A percentile compares a stretch with the other conserved stretches of the same genome.
Evolutionary conservation across 1,284 basidiomycete species (phyloP).

Genomic region (Ceratorhiza oryzae-sativae): DNA sequence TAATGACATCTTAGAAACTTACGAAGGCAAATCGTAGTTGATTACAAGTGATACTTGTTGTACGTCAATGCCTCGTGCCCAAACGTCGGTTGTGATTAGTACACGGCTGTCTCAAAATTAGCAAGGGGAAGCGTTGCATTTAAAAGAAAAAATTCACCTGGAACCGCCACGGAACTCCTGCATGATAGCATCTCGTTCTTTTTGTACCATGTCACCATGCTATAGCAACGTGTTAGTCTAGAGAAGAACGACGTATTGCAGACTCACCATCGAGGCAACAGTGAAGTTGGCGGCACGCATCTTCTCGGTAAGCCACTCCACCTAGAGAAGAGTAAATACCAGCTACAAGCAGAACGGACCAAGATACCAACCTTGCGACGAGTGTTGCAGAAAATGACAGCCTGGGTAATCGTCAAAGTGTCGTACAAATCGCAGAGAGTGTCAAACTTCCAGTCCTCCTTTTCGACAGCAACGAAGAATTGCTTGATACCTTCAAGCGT

Average conservation of each 20-base stretch:
- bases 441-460: slow-evolving; percentile 99
- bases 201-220: slow-evolving; percentile 98
- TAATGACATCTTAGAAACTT: slow-evolving; percentile 48
- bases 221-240: slow-evolving; percentile 46
- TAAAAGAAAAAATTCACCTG: slow-evolving; percentile 64
- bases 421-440: slow-evolving; percentile 98
- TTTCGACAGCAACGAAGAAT: slow-evolving; percentile 99
- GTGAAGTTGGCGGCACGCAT: slow-evolving; percentile 98
- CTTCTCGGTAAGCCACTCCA: slow-evolving; percentile 99
- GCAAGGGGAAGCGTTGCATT: not conserved
- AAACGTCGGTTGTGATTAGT: slow-evolving; percentile 96
- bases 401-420: slow-evolving; percentile 98
- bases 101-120: slow-evolving; percentile 69
- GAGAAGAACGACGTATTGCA: not conserved
- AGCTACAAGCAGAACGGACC: slow-evolving; percentile 10
- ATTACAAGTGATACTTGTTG: slow-evolving; percentile 98
- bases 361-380: slow-evolving; percentile 80
- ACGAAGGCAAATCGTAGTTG: slow-evolving; percentile 96
- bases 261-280: slow-evolving; percentile 81
- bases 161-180: slow-evolving; percentile 95
- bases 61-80: slow-evolving; percentile 98
- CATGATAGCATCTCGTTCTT: slow-evolving; percentile 99
- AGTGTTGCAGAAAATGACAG: slow-evolving; percentile 99
- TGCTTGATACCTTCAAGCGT: slow-evolving; percentile 99
- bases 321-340: slow-evolving; percentile 56